Evolutionary conservation across 78 protist genomes (phyloP), one percentile per base, ranked within the genome.

Genomic region (Dictyostelium firmibasis): DNA sequence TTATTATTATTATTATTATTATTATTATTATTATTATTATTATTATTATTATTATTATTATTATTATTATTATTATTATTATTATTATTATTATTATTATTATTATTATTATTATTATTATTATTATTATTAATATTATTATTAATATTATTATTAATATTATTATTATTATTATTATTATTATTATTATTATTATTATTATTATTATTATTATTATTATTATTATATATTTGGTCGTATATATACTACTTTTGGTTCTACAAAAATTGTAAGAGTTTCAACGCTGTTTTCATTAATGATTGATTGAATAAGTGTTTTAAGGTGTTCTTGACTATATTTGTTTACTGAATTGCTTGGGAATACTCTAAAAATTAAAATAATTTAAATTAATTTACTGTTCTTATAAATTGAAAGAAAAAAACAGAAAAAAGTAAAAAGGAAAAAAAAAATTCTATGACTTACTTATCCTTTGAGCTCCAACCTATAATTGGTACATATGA

Each of bases 401-500:
- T 53, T 29, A 31, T 35, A 62, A 23, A 60, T 11, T 6, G 5
- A n/a, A 23, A 76, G 23, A 38, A 76, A 76, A 31, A 29, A 16
- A 29, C 3, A 72, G 13, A 72, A 35, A 72, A 35, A 72, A 72
- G 31, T 10, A 29, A 72, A 35, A 27, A 31, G 6, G 8, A 31
- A 70, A 31, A 70, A 31, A 31, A 27, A 11, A 1, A 72, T 16
- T 14, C 6, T 13, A 74, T 35, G n/a, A 79, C 69, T 53, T 62
- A 81, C 64, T 87, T 74, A 29, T 86, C 82, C 7, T 76, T 36
- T 38, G 84, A 78, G 29, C 77, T 53, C 93, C 93, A 87, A 50
- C 93, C 93, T 23, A 87, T 35, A 69, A 87, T 87, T 87, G 93
- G 93, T 7, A 78, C 83, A 64, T 62, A 35, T 11, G 75, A 23